These are phyloP conservation scores for Myrica gale DNA, from an alignment of 306 rosid genomes.

Conservation along the genomic window DNA sequence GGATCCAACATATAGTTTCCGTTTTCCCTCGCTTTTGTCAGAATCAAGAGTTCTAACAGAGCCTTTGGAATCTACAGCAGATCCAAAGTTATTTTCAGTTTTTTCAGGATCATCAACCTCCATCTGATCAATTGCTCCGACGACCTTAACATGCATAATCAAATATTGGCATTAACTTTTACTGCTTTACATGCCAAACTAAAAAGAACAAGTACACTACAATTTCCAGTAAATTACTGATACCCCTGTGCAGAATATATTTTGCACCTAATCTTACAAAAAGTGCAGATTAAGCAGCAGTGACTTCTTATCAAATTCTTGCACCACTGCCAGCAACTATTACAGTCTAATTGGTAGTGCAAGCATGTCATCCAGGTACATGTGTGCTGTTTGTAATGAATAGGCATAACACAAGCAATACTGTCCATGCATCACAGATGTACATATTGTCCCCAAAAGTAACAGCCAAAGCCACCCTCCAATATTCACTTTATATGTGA, in stretches of 20 bases:
- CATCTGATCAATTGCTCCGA: slow-evolving; percentile 90
- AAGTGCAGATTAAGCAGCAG: slow-evolving; percentile 1
- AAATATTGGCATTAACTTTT: slow-evolving; percentile 19
- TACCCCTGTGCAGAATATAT: neutral
- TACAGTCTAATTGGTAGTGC: neutral
- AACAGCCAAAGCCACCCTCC: neutral
- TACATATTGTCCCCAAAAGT: neutral
- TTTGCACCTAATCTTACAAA: slow-evolving; percentile 6
- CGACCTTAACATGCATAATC: slow-evolving; percentile 56
- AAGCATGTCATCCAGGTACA: neutral
- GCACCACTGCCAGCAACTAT: neutral
- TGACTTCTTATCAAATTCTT: slow-evolving; percentile 12
- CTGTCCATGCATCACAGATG: neutral
- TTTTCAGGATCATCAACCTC: slow-evolving; percentile 74
- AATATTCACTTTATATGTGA: neutral
- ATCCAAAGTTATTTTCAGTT: slow-evolving; percentile 60
- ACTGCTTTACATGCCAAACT: slow-evolving; percentile 3
- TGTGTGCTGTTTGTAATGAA: neutral
- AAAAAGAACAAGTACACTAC: slow-evolving; percentile 1
- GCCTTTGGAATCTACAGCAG: slow-evolving; percentile 59
- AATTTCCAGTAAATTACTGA: neutral
- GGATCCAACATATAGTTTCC: slow-evolving; percentile 83
- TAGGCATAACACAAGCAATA: neutral
- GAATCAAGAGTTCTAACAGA: slow-evolving; percentile 50
- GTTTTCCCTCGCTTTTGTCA: slow-evolving; percentile 76